These are phyloP conservation scores for Phytophthora pisi DNA, from an alignment of 352 stramenopile species.

Conservation along the genomic window DNA sequence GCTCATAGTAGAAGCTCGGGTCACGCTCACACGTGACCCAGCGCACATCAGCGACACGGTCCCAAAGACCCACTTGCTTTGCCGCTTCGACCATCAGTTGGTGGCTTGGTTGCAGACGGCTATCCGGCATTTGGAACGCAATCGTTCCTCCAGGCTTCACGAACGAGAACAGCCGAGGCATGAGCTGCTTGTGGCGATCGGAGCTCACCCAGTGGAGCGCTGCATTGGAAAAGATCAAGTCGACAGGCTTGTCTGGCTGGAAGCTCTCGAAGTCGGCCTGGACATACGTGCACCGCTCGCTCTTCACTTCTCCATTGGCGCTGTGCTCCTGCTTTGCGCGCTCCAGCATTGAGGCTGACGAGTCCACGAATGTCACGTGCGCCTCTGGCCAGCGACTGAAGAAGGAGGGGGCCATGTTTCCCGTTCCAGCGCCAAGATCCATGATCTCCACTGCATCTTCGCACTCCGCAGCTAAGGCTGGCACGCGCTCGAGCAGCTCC, in stretches of 20 bases:
- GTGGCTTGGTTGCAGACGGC: conserved; percentile 60
- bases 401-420: conserved; percentile 75
- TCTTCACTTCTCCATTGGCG: conserved; percentile 28
- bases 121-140: conserved; percentile 80
- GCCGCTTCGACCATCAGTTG: conserved; percentile 62
- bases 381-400: conserved; percentile 56
- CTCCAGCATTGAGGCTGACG: conserved; percentile 65
- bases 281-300: conserved; percentile 43
- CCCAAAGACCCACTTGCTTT: conserved; percentile 40
- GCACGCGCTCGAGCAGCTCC: conserved; percentile 60
- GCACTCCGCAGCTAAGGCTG: conserved; percentile 20
- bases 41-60: conserved; percentile 54
- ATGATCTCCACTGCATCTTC: conserved; percentile 43
- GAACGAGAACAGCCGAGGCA: conserved; percentile 58
- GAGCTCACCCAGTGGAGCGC: conserved; percentile 70
- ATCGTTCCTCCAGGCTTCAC: conserved; percentile 74
- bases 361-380: conserved; percentile 65
- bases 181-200: conserved; percentile 50
- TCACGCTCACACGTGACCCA: conserved; percentile 76
- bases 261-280: conserved; percentile 69
- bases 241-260: conserved; percentile 38
- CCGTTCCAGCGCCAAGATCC: conserved; percentile 68
- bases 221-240: conserved; percentile 80
- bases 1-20: conserved; percentile 72
- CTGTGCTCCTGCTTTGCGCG: conserved; percentile 49